Evolutionary conservation across 305 asterid genomes (phyloP), one percentile per base, ranked within the genome.

Genomic region (Galium porrigens): DNA sequence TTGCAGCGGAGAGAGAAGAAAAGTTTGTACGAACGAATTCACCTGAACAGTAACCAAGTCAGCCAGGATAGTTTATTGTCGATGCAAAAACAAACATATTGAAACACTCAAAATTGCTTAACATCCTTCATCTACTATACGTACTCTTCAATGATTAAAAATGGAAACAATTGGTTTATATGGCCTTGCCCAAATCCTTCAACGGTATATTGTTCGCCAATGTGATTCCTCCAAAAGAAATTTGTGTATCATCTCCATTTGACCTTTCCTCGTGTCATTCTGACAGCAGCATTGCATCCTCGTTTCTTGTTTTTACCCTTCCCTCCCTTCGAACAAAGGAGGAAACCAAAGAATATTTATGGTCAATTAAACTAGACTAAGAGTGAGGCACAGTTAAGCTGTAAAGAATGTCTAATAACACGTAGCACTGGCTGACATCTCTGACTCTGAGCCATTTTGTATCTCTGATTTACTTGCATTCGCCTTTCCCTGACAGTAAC

Each of bases 371-470:
- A 61, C 27, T 51, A 61, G 12, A 34, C 27, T 42, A 48, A 72
- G 78, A 70, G 20, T 56, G 60, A 70, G 58, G 36, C 60, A 62
- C 49, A 34, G 63, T 62, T 5, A 36, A 56, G 68, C 17, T 36
- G 44, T 32, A 61, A 64, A 7, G 15, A 59, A 73, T 54, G 73
- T 77, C 60, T 87, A 87, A 83, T 87, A 70, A 85, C 86, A 78
- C 84, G 87, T 83, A 67, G 89, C 95, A 70, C 86, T 85, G 8
- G 89, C 80, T 30, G 95, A 80, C 71, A 74, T 85, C 64, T 87
- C 94, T 65, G 78, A 25, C 66, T 84, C 94, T 55, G 63, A 34
- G 18, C 84, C 83, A 64, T 81, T 90, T 73, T 66, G 81, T 65
- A 61, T 37, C 67, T 75, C 85, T 37, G 56, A 62, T 54, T 77